Evolutionary conservation across 2,329 filamentous ascomycete species (phyloP).

Genomic region (Aspergillus terreus): DNA sequence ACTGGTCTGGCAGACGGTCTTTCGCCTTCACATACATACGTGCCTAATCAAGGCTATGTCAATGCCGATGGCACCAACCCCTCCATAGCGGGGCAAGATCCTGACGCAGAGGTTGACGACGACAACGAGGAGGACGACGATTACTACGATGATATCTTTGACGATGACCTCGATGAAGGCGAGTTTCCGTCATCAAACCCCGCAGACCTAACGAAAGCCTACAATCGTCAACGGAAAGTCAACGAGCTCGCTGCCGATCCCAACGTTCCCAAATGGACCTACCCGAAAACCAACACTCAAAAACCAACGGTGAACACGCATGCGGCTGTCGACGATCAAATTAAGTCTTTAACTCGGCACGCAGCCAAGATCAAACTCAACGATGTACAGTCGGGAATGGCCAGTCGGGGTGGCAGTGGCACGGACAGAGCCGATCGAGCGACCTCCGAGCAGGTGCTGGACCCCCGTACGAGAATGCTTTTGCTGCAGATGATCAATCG

Average conservation of each 20-base stretch:
- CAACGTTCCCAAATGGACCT: constrained; percentile 51
- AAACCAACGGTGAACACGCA: constrained; percentile 76
- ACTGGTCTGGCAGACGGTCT: constrained; percentile 42
- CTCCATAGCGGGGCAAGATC: constrained; percentile 29
- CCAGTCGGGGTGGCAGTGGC: constrained; percentile 43
- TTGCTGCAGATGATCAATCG: constrained; percentile 94
- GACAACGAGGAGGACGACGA: constrained; percentile 56
- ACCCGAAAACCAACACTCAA: constrained; percentile 72
- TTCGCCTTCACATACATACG: constrained; percentile 45
- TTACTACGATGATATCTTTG: constrained; percentile 59
- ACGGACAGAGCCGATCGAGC: constrained; percentile 85
- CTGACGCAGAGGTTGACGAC: constrained; percentile 36
- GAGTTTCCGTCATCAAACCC: constrained; percentile 55
- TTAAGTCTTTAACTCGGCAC: constrained; percentile 78
- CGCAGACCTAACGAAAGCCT: constrained; percentile 75
- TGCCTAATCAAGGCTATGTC: constrained; percentile 49
- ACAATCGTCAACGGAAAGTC: constrained; percentile 76
- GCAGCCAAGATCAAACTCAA: constrained; percentile 81
- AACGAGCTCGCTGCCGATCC: constrained; percentile 51
- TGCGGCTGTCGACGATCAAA: constrained; percentile 80
- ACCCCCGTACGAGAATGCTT: constrained; percentile 92
- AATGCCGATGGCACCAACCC: constrained; percentile 34
- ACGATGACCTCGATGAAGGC: constrained; percentile 54
- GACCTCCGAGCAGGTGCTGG: constrained; percentile 90
- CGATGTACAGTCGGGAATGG: constrained; percentile 52